Evolutionary conservation across 768 basidiomycete genomes (phyloP).

Genomic region (Auricularia heimuer): DNA sequence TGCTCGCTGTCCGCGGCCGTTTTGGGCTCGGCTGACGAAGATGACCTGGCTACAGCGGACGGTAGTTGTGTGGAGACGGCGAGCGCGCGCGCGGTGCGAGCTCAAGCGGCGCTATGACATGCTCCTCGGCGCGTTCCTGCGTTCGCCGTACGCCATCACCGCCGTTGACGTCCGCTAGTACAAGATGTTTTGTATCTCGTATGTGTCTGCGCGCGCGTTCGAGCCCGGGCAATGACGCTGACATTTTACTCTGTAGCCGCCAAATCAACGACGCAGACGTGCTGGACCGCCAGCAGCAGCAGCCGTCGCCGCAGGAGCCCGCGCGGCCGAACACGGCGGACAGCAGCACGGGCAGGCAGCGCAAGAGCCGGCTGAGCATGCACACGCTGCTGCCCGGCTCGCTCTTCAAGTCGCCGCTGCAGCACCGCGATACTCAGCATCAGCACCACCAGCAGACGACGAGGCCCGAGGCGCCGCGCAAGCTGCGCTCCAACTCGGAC

Average conservation of each 20-base stretch:
- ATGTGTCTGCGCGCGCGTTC: slow-evolving; percentile 18
- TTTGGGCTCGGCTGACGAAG: neutral
- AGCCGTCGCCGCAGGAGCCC: slow-evolving; percentile 38
- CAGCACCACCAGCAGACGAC: slow-evolving; percentile 15
- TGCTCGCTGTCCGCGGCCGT: neutral
- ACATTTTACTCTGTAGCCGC: neutral
- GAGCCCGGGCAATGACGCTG: neutral
- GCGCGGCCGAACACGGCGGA: slow-evolving; percentile 21
- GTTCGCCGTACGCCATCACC: slow-evolving; percentile 77
- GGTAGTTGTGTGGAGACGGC: slow-evolving; percentile 74
- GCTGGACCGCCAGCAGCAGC: neutral
- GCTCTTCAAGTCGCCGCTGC: slow-evolving; percentile 32
- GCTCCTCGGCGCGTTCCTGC: slow-evolving; percentile 43
- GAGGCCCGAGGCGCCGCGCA: slow-evolving; percentile 31
- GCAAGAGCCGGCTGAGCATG: slow-evolving; percentile 56
- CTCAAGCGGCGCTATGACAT: slow-evolving; percentile 71
- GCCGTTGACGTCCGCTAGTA: slow-evolving; percentile 75
- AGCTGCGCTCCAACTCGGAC: slow-evolving; percentile 31
- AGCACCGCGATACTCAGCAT: neutral
- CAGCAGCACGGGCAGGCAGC: slow-evolving; percentile 37
- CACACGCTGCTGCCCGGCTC: slow-evolving; percentile 42
- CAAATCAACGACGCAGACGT: neutral
- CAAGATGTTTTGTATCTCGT: slow-evolving; percentile 71
- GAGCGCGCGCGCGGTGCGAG: slow-evolving; percentile 63
- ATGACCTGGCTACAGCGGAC: slow-evolving; percentile 38